Percentiles rank a stretch among this genome's conserved stretches.
phyloP scores from a whole-genome alignment of 2,329 filamentous ascomycete species.

The Parastagonospora avenae region DNA sequence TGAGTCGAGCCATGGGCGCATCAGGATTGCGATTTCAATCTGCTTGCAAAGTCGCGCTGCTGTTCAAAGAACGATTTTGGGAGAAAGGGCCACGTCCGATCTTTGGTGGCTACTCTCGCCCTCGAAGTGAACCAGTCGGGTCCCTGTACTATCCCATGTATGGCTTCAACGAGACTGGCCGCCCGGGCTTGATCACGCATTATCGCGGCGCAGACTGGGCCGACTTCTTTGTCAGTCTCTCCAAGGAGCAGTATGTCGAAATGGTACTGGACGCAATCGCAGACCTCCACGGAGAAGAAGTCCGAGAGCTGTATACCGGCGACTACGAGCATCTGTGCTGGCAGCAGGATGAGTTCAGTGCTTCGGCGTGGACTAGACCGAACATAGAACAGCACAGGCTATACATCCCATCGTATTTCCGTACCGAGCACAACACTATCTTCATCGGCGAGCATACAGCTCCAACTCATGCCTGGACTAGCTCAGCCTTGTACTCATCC shows the following conservation, averaged over 20 bases:
- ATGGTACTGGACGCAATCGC: not conserved
- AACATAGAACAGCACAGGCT: not conserved
- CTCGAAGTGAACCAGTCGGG: not conserved
- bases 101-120: not conserved
- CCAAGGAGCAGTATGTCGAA: not conserved
- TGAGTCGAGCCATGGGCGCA: slow-evolving; percentile 1
- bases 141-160: not conserved
- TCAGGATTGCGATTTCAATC: slow-evolving; percentile 1
- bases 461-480: slow-evolving; percentile 1
- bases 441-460: slow-evolving; percentile 3
- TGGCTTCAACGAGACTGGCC: not conserved
- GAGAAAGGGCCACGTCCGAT: not conserved
- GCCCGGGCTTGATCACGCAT: not conserved
- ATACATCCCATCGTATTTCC: not conserved
- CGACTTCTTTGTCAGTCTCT: not conserved
- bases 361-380: not conserved
- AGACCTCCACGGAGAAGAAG: not conserved
- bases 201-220: not conserved
- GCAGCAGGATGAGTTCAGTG: not conserved
- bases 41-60: not conserved
- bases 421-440: not conserved
- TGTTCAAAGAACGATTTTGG: not conserved
- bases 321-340: not conserved
- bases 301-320: not conserved
- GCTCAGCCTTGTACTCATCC: slow-evolving; percentile 1